phyloP scores from a whole-genome alignment of 2,329 filamentous ascomycete genomes.

The Juglanconis juglandina region DNA sequence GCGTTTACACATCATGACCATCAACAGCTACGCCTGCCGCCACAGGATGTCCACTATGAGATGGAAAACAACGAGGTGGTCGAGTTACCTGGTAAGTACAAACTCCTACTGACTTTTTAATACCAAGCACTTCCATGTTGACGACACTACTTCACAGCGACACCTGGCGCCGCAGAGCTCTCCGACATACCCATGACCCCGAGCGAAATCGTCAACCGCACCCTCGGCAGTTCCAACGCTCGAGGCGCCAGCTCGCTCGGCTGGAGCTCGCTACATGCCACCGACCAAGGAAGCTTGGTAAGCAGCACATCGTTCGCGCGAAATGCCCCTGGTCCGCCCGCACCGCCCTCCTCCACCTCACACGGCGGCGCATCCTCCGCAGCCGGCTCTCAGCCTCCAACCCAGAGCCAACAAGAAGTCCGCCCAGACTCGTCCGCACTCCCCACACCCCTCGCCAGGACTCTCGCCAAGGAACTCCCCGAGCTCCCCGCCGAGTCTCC shows the following conservation, averaged over 20 bases:
- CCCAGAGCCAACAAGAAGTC: neutral
- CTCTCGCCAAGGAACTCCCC: conserved; percentile 4
- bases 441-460: conserved; percentile 15
- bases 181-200: conserved; percentile 40
- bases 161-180: conserved; percentile 43
- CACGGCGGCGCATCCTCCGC: conserved; percentile 2
- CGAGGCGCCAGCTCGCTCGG: conserved; percentile 28
- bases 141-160: conserved; percentile 29
- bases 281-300: conserved; percentile 31
- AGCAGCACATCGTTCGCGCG: conserved; percentile 22
- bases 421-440: conserved; percentile 14
- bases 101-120: neutral
- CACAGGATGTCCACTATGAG: conserved; percentile 29
- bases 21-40: conserved; percentile 6
- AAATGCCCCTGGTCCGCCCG: conserved; percentile 1
- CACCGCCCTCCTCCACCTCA: conserved; percentile 9
- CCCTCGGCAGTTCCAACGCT: conserved; percentile 19
- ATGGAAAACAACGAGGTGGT: conserved; percentile 42
- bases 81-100: conserved; percentile 44
- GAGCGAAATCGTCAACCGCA: conserved; percentile 35
- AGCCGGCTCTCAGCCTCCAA: conserved; percentile 1
- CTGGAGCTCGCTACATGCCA: conserved; percentile 26
- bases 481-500: conserved; percentile 8
- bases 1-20: conserved; percentile 8
- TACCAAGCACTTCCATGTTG: neutral